Conservation (phyloP, 2,329 filamentous ascomycete species). For the Alternaria sp. region DNA sequence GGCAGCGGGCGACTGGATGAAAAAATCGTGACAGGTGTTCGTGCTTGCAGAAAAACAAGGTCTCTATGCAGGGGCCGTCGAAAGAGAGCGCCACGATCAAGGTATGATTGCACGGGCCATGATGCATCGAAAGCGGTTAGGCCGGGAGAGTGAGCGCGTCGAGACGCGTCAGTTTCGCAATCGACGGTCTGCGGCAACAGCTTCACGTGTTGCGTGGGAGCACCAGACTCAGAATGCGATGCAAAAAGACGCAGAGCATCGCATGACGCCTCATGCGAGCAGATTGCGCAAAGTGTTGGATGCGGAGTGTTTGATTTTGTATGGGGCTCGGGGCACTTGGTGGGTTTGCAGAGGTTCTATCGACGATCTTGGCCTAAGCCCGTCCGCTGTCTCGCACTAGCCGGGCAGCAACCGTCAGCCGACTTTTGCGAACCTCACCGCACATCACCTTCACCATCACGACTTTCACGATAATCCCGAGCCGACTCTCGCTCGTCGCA, state of each 20-base stretch:
- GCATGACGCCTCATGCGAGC: neutral
- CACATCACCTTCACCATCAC: slow-evolving; percentile 27
- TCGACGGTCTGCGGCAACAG: slow-evolving; percentile 8
- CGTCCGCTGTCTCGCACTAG: slow-evolving; percentile 17
- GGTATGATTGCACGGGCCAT: slow-evolving; percentile 18
- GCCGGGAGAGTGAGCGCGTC: slow-evolving; percentile 17
- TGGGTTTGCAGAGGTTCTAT: slow-evolving; percentile 18
- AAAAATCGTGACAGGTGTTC: slow-evolving; percentile 38
- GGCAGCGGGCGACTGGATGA: slow-evolving; percentile 22
- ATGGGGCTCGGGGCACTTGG: slow-evolving; percentile 8
- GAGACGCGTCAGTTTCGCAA: slow-evolving; percentile 26
- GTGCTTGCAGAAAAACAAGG: slow-evolving; percentile 24
- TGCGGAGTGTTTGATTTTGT: slow-evolving; percentile 5
- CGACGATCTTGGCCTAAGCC: slow-evolving; percentile 14
- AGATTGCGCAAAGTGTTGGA: slow-evolving; percentile 7
- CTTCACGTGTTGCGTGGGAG: slow-evolving; percentile 11
- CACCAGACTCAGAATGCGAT: slow-evolving; percentile 8
- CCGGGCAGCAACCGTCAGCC: slow-evolving; percentile 16
- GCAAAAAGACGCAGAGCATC: slow-evolving; percentile 1
- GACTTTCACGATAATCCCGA: slow-evolving; percentile 29
- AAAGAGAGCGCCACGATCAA: slow-evolving; percentile 3
- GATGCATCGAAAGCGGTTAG: slow-evolving; percentile 8
- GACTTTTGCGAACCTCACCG: slow-evolving; percentile 22
- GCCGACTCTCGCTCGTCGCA: slow-evolving; percentile 32
- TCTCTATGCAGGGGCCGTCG: slow-evolving; percentile 28